phyloP scores from a whole-genome alignment of 257 asterid genomes.

The Solanum acaule region DNA sequence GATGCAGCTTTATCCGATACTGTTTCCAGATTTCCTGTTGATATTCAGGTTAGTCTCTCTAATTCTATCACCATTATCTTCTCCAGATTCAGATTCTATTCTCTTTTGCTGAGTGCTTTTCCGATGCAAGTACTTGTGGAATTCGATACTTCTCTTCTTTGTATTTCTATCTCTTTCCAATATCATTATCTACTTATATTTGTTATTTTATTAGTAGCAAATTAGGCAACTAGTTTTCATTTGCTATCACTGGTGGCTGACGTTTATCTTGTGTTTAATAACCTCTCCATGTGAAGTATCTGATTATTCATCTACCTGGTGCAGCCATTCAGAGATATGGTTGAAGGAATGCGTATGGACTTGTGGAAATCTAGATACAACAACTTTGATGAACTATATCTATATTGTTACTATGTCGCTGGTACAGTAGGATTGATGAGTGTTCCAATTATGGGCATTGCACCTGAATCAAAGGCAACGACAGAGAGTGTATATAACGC shows the following conservation, averaged over 20 bases:
- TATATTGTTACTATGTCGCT: conserved; percentile 92
- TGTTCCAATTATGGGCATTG: conserved; percentile 98
- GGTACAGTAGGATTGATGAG: conserved; percentile 99
- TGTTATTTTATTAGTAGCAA: not conserved
- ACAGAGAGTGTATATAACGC: conserved; percentile 83
- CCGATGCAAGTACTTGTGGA: not conserved
- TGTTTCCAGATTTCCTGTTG: conserved; percentile 68
- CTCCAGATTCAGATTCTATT: not conserved
- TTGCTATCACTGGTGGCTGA: not conserved
- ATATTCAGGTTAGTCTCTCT: conserved; percentile 61
- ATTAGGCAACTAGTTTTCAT: not conserved
- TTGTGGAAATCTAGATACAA: conserved; percentile 80
- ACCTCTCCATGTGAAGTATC: not conserved
- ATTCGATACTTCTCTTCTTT: not conserved
- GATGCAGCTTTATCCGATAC: conserved; percentile 97
- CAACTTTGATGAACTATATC: conserved; percentile 80
- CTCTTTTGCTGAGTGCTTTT: not conserved
- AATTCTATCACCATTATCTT: not conserved
- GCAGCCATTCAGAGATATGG: conserved; percentile 98
- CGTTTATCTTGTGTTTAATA: not conserved
- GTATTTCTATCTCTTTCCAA: not conserved
- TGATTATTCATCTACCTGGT: not conserved
- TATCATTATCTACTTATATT: not conserved
- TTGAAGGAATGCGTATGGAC: conserved; percentile 97
- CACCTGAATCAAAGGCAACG: conserved; percentile 76